These are phyloP conservation scores for Claviceps purpurea DNA, from an alignment of 2,329 filamentous ascomycete genomes.

Conservation along the genomic window DNA sequence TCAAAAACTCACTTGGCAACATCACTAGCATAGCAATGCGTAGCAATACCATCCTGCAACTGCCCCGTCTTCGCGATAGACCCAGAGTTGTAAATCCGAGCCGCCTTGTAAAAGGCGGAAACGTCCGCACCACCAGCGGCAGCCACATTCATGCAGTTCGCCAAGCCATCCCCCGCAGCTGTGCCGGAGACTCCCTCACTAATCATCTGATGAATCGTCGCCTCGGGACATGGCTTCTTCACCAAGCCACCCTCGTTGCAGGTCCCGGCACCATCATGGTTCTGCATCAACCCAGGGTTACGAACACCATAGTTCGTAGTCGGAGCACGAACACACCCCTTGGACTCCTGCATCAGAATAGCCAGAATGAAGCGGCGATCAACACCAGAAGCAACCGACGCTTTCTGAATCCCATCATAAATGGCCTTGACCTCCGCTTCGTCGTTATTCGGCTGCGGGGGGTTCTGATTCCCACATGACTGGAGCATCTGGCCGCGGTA, in stretches of 20 bases:
- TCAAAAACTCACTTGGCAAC: slow-evolving; percentile 20
- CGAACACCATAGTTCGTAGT: slow-evolving; percentile 26
- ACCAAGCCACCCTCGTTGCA: slow-evolving; percentile 17
- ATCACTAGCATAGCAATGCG: slow-evolving; percentile 36
- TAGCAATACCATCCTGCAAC: slow-evolving; percentile 25
- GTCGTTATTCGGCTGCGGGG: not conserved
- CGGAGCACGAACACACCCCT: slow-evolving; percentile 26
- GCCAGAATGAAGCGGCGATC: slow-evolving; percentile 29
- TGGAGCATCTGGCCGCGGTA: not conserved
- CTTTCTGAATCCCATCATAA: slow-evolving; percentile 18
- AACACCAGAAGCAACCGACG: slow-evolving; percentile 16
- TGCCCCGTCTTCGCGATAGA: slow-evolving; percentile 21
- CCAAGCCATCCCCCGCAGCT: slow-evolving; percentile 26
- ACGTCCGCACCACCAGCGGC: slow-evolving; percentile 7
- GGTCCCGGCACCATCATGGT: slow-evolving; percentile 20
- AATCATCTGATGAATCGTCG: slow-evolving; percentile 18
- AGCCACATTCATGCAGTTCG: slow-evolving; percentile 21
- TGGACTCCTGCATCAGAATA: slow-evolving; percentile 31
- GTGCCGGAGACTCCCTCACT: slow-evolving; percentile 29
- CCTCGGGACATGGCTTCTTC: slow-evolving; percentile 15
- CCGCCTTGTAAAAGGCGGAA: slow-evolving; percentile 27
- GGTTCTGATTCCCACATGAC: not conserved
- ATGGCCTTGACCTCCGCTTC: slow-evolving; percentile 14
- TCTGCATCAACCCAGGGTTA: slow-evolving; percentile 30
- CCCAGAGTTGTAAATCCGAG: slow-evolving; percentile 38